Conservation (phyloP, 2,329 filamentous ascomycete genomes). For the Cucurbitaria berberidis region DNA sequence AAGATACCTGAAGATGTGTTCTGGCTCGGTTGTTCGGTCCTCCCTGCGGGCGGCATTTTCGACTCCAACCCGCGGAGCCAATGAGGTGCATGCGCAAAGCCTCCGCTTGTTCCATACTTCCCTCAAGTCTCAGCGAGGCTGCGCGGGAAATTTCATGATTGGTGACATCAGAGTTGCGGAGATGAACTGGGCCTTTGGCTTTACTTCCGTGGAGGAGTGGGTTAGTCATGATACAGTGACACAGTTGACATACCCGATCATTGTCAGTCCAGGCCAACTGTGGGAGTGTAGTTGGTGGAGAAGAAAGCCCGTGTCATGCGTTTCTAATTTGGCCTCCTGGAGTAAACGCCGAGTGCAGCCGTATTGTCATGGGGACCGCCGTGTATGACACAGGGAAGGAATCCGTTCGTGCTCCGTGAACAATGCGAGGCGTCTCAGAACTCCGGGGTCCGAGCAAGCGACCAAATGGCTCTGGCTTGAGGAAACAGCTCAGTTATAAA, state of each 20-base stretch:
- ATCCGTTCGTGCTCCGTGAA: conserved; percentile 16
- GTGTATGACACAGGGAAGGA: conserved; percentile 12
- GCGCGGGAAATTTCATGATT: not conserved
- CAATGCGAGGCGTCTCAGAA: conserved; percentile 31
- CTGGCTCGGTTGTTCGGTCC: conserved; percentile 3
- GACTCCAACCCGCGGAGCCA: conserved; percentile 1
- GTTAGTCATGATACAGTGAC: not conserved
- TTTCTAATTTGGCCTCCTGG: conserved; percentile 19
- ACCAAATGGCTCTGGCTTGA: conserved; percentile 3
- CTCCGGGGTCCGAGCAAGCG: conserved; percentile 2
- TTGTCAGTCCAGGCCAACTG: conserved; percentile 10
- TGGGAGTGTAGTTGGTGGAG: conserved; percentile 22
- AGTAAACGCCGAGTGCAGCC: conserved; percentile 1
- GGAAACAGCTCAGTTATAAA: conserved; percentile 33
- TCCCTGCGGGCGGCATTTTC: conserved; percentile 19
- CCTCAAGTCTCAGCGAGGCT: conserved; percentile 1
- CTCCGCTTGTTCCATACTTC: not conserved
- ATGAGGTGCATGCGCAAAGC: conserved; percentile 7
- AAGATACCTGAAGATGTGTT: not conserved
- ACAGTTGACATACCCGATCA: not conserved
- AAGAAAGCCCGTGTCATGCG: conserved; percentile 13
- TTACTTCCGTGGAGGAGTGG: not conserved
- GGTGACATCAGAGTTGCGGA: not conserved
- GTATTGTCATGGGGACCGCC: conserved; percentile 1
- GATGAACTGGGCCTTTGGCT: not conserved